Conservation (phyloP, 805 yeast species). For the Myxozyma geophila region DNA sequence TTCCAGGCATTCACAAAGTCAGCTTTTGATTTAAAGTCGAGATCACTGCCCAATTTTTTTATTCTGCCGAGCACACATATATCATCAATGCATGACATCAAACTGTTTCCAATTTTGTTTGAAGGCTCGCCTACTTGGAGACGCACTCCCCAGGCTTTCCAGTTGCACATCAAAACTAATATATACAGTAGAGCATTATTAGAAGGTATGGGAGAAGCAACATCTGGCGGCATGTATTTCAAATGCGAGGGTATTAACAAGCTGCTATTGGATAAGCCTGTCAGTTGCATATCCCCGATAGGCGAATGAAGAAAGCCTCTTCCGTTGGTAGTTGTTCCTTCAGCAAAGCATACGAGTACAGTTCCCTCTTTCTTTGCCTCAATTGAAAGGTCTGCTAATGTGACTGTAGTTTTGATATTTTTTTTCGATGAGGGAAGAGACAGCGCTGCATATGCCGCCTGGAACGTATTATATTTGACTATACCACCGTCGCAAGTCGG, state of each 20-base stretch:
- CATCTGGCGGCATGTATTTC: slow-evolving; percentile 44
- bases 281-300: slow-evolving; percentile 23
- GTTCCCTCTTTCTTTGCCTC: slow-evolving; percentile 47
- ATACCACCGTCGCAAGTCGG: slow-evolving; percentile 50
- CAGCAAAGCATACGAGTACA: slow-evolving; percentile 43
- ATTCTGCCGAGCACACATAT: slow-evolving; percentile 52
- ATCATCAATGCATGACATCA: slow-evolving; percentile 35
- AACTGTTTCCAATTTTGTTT: slow-evolving; percentile 21
- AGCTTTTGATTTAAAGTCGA: slow-evolving; percentile 52
- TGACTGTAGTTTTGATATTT: slow-evolving; percentile 17
- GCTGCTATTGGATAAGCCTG: slow-evolving; percentile 18
- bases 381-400: slow-evolving; percentile 31
- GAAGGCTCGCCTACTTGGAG: slow-evolving; percentile 42
- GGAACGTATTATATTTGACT: slow-evolving; percentile 15
- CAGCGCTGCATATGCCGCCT: slow-evolving; percentile 26
- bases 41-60: slow-evolving; percentile 53
- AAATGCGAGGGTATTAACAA: slow-evolving; percentile 42
- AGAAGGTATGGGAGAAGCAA: slow-evolving; percentile 46
- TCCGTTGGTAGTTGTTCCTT: slow-evolving; percentile 84
- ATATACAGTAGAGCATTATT: slow-evolving; percentile 39
- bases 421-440: slow-evolving; percentile 35
- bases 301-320: slow-evolving; percentile 67
- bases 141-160: slow-evolving; percentile 41
- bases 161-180: slow-evolving; percentile 31
- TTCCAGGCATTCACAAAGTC: slow-evolving; percentile 50